Percentiles rank a stretch among this genome's conserved stretches.
These are phyloP conservation scores for Suillus decipiens DNA, from an alignment of 768 basidiomycete genomes.

Conservation along the genomic window DNA sequence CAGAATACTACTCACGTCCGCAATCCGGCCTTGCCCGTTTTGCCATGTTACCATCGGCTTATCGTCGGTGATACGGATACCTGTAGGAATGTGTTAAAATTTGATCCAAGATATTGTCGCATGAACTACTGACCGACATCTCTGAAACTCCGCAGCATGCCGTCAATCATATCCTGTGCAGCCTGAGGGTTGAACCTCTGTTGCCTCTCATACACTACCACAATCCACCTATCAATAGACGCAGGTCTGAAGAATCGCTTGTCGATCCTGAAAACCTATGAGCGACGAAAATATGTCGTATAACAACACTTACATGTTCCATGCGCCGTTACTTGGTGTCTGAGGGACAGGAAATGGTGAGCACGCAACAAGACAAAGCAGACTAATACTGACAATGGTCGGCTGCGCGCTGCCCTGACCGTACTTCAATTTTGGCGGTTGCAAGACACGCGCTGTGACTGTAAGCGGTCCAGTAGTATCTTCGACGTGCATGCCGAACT, in stretches of 20 bases:
- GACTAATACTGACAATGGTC: conserved; percentile 49
- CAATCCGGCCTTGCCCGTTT: conserved; percentile 58
- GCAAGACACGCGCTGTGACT: conserved; percentile 62
- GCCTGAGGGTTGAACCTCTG: conserved; percentile 52
- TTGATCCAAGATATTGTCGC: background rate
- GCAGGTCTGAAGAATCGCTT: conserved; percentile 65
- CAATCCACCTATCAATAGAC: conserved; percentile 56
- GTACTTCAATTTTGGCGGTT: conserved; percentile 67
- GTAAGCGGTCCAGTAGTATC: conserved; percentile 51
- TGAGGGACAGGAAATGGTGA: conserved; percentile 27
- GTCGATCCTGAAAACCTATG: conserved; percentile 53
- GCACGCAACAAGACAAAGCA: background rate
- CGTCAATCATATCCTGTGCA: conserved; percentile 55
- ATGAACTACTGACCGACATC: conserved; percentile 57
- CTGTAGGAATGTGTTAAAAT: conserved; percentile 34
- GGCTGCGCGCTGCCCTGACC: conserved; percentile 55
- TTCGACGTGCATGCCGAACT: conserved; percentile 70
- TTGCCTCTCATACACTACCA: conserved; percentile 67
- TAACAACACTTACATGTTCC: conserved; percentile 65
- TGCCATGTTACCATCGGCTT: conserved; percentile 53
- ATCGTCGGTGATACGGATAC: conserved; percentile 54
- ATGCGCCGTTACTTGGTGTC: conserved; percentile 66
- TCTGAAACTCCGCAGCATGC: conserved; percentile 48
- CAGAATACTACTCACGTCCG: conserved; percentile 35
- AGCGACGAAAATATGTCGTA: conserved; percentile 6